phyloP scores from a whole-genome alignment of 306 rosid genomes.

The Gillenia trifoliata region DNA sequence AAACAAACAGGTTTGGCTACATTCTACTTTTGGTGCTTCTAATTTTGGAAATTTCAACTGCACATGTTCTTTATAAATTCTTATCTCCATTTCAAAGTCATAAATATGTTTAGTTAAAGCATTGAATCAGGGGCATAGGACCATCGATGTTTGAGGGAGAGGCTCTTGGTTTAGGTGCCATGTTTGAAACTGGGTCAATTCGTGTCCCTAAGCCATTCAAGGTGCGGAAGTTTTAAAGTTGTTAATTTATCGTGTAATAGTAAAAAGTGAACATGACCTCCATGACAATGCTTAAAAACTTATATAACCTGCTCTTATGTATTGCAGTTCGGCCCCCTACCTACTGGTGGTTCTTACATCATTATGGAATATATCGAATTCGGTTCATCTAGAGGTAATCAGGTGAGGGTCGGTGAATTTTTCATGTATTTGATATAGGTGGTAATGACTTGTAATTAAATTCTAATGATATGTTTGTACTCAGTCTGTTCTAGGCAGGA shows the following conservation, averaged over 20 bases:
- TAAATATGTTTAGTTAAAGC: conserved; percentile 21
- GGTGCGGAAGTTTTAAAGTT: conserved; percentile 37
- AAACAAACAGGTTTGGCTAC: conserved; percentile 72
- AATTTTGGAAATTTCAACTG: no score
- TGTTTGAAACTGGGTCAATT: conserved; percentile 68
- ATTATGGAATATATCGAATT: conserved; percentile 90
- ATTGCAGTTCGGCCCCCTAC: conserved; percentile 80
- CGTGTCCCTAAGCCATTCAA: conserved; percentile 86
- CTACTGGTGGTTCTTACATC: conserved; percentile 84
- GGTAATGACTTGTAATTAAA: conserved; percentile 9
- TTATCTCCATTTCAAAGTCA: neutral
- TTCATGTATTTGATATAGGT: conserved; percentile 1
- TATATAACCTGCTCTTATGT: conserved; percentile 24
- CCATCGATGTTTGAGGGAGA: conserved; percentile 94
- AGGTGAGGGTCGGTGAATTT: conserved; percentile 48
- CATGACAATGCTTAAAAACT: conserved; percentile 5
- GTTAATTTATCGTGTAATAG: neutral
- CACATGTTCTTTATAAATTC: no score
- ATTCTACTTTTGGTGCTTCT: conserved; percentile 5
- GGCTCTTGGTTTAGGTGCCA: conserved; percentile 89
- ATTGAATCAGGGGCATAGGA: conserved; percentile 77
- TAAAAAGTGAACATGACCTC: neutral
- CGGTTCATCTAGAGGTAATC: conserved; percentile 69
- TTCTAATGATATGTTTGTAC: conserved; percentile 19
- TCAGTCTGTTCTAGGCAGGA: conserved; percentile 80